phyloP scores from a whole-genome alignment of 768 basidiomycete genomes.

The Crucibulum laeve region DNA sequence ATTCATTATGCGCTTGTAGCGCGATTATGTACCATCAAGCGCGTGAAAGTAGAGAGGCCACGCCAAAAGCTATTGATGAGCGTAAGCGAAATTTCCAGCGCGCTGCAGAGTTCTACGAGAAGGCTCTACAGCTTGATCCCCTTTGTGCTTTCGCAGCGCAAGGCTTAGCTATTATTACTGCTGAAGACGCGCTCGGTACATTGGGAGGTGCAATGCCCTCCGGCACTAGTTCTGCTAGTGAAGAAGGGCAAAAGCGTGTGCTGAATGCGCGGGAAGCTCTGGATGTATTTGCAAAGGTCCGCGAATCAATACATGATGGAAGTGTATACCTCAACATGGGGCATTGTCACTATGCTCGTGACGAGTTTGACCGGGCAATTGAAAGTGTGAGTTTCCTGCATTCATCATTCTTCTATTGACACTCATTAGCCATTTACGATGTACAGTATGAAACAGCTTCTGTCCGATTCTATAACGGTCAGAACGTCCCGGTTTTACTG shows the following conservation, averaged over 20 bases:
- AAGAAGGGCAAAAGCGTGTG: conserved; percentile 62
- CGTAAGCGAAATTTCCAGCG: conserved; percentile 75
- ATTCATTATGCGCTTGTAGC: conserved; percentile 86
- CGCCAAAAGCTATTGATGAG: conserved; percentile 56
- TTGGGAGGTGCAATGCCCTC: conserved; percentile 48
- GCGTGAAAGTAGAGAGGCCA: conserved; percentile 74
- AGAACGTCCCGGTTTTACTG: conserved; percentile 71
- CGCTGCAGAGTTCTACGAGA: conserved; percentile 89
- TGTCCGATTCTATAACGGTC: conserved; percentile 66
- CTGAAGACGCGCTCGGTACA: conserved; percentile 83
- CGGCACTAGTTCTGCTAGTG: conserved; percentile 39
- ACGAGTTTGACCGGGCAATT: conserved; percentile 94
- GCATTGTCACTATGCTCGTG: conserved; percentile 88
- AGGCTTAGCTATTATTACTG: conserved; percentile 90
- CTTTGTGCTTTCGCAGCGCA: conserved; percentile 91
- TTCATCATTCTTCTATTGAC: neutral
- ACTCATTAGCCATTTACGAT: neutral
- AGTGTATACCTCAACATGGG: conserved; percentile 96
- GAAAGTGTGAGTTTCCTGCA: conserved; percentile 67
- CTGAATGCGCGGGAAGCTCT: conserved; percentile 84
- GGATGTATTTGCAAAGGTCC: conserved; percentile 84
- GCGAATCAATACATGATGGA: conserved; percentile 77
- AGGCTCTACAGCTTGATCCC: conserved; percentile 81
- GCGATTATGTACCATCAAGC: conserved; percentile 84
- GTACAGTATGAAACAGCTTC: conserved; percentile 85